These are phyloP conservation scores for Syncephalastrum contaminatum DNA, from an alignment of 371 early-diverging fungal species.

Conservation along the genomic window DNA sequence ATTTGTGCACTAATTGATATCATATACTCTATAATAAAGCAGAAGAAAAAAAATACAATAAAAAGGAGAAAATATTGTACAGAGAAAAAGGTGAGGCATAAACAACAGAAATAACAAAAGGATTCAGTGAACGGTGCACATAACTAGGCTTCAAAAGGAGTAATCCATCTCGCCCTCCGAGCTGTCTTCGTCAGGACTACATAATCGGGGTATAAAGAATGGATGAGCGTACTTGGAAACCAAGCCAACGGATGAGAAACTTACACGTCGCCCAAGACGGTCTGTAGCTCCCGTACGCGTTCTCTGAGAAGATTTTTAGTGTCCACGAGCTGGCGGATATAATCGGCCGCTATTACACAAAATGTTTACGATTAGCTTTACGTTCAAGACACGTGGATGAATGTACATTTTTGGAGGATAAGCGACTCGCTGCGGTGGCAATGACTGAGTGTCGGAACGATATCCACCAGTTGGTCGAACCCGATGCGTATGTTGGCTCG, in stretches of 20 bases:
- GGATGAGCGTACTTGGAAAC: background rate
- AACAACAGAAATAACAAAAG: no score
- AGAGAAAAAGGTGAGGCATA: no score
- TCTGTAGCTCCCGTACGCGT: constrained; percentile 24
- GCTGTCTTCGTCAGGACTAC: constrained; percentile 27
- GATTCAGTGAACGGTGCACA: no score
- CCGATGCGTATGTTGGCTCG: constrained; percentile 76
- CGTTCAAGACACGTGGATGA: background rate
- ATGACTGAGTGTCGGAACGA: constrained; percentile 68
- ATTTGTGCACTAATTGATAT: constrained; percentile 1
- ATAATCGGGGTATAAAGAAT: background rate
- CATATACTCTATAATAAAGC: background rate
- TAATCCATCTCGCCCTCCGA: constrained; percentile 34
- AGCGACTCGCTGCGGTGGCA: constrained; percentile 51
- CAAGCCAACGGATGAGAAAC: constrained; percentile 4
- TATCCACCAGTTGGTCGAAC: constrained; percentile 70
- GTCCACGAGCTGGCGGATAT: constrained; percentile 25
- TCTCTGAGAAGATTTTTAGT: constrained; percentile 22
- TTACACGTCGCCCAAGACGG: constrained; percentile 23
- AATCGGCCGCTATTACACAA: constrained; percentile 21
- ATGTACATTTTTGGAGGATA: constrained; percentile 49
- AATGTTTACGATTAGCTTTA: background rate
- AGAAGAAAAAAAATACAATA: background rate
- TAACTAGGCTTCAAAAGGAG: constrained; percentile 13
- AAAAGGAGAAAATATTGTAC: no score